Base-by-base conservation (phyloP, 2,329 filamentous ascomycete species). In the Capronia americana region DNA sequence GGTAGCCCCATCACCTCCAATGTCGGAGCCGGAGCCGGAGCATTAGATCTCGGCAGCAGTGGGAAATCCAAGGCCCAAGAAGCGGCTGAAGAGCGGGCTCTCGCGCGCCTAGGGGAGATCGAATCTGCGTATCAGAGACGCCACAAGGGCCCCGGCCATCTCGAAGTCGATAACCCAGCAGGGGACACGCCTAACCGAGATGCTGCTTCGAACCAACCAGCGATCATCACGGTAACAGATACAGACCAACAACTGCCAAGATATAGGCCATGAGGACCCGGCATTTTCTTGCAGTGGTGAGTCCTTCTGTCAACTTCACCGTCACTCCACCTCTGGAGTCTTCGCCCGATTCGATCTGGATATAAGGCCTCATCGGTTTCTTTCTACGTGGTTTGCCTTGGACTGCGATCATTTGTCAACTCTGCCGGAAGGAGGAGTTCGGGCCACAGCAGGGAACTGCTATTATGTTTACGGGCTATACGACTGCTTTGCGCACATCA, bases 61-160 rank as follows among this genome's bases (percentile, higher is more conserved):
- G 46, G 12, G 41, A 64, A 64, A 38, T 57, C 62, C 8, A 68
- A 68, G 46, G 66, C 41, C 4, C 34, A 68, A 44, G 66, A 68
- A 50, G 66, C 66, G n/a, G 66, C 66, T 6, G 66, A 68, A 59
- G 66, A 68, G 20, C 61, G 62, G 11, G 57, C 57, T 14, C 64
- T 51, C 4, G 58, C 57, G 10, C 57, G 58, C 7, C 24, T 63
- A 17, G 30, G 20, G 11, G 54, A 24, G 53, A 46, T 63, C 10
- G 53, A 60, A 63, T 41, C 28, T 8, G 3, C 32, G 11, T 61
- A 61, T 11, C 58, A 61, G 32, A 51, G 46, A 12, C 46, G 58
- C 6, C n/a, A 17, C 24, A 11, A 61, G 12, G 12, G 12, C 7
- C 23, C 58, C 23, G 6, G 20, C 28, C 17, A 17, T 2, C 3